Percentiles rank a stretch among this genome's conserved stretches.
phyloP scores from a whole-genome alignment of 192 early-diverging fungal genomes.

The Obelidium mucronatum region DNA sequence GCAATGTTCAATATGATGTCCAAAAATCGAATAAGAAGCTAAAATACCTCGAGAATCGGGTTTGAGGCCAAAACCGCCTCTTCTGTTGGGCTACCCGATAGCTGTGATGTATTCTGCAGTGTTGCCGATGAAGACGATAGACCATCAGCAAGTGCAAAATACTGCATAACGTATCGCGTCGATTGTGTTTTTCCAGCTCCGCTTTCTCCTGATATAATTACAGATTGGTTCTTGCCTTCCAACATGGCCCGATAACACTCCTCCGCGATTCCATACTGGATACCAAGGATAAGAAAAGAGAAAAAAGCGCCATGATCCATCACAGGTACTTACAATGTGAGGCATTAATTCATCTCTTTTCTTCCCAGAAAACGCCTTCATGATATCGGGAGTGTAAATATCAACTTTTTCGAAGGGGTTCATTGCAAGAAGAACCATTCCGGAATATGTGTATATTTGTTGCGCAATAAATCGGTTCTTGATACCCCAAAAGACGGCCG shows the following conservation, averaged over 20 bases:
- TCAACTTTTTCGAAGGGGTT: slow-evolving; percentile 86
- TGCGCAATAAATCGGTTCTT: slow-evolving; percentile 24
- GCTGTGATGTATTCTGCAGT: slow-evolving; percentile 8
- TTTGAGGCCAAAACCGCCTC: slow-evolving; percentile 74
- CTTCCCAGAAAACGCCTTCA: slow-evolving; percentile 76
- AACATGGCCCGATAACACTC: slow-evolving; percentile 93
- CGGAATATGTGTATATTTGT: slow-evolving; percentile 92
- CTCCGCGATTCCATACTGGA: slow-evolving; percentile 85
- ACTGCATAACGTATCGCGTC: slow-evolving; percentile 92
- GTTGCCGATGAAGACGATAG: slow-evolving; percentile 28
- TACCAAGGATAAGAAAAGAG: not conserved
- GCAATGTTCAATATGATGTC: slow-evolving; percentile 96
- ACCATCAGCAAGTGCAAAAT: slow-evolving; percentile 63
- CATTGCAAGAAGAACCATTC: slow-evolving; percentile 91
- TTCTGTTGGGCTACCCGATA: slow-evolving; percentile 33
- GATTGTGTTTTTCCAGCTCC: slow-evolving; percentile 93
- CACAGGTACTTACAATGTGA: slow-evolving; percentile 63
- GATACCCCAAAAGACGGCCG: slow-evolving; percentile 30
- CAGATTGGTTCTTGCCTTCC: slow-evolving; percentile 88
- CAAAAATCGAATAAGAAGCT: no score
- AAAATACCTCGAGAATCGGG: slow-evolving; percentile 85
- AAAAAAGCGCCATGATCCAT: not conserved
- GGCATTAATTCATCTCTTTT: slow-evolving; percentile 86
- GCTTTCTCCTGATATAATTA: slow-evolving; percentile 92
- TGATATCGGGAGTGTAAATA: slow-evolving; percentile 70